Evolutionary conservation across 1,284 basidiomycete genomes (phyloP), one percentile per base, ranked within the genome.

Genomic region (Paramarasmius palmivorus): DNA sequence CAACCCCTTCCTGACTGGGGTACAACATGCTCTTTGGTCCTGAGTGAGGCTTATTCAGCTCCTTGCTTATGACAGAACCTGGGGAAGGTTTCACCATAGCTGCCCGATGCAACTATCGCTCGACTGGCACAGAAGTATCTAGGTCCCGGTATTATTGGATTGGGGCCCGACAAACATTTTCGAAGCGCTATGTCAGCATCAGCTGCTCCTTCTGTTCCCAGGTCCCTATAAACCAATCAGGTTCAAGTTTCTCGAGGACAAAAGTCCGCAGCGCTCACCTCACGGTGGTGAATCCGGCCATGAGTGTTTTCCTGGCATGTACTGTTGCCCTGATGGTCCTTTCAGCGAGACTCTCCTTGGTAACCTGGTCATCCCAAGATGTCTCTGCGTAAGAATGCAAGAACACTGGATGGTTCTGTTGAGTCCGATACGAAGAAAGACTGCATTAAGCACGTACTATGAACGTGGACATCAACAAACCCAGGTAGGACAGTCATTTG

Each of bases 391-490:
- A 87, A 1, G 82, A 71, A 61, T 86, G 83, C 1, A 88, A 69
- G 60, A 88, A 86, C 39, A 87, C 82, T 85, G 58, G 45, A 40
- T 37, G 52, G 19, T 20, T 20, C 53, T 10, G 36, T 45, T 17
- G 15, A 25, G 10, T 37, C 45, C 42, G 44, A 15, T 45, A 45
- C 19, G 23, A 37, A 26, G 3, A 23, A 23, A 25, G 19, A 35
- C 15, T 22, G 26, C 26, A 29, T 29, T 35, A 41, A 34, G 46
- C 12, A 71, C 82, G 67, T 62, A 84, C 84, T 67, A 63, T 86
- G 85, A 17, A 88, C 84, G 66, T 88, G 84, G 1, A 72, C 72
- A 60, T 88, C 85, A n/a, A 87, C 83, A 48, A 87, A 79, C 0
- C 85, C 84, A 17, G 86, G 83, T 2, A 86, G 64, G 3, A 88